A percentile compares a stretch with the other conserved stretches of the same genome.
These are phyloP conservation scores for Hagleromyces aurorensis DNA, from an alignment of 805 yeast genomes.

Conservation along the genomic window DNA sequence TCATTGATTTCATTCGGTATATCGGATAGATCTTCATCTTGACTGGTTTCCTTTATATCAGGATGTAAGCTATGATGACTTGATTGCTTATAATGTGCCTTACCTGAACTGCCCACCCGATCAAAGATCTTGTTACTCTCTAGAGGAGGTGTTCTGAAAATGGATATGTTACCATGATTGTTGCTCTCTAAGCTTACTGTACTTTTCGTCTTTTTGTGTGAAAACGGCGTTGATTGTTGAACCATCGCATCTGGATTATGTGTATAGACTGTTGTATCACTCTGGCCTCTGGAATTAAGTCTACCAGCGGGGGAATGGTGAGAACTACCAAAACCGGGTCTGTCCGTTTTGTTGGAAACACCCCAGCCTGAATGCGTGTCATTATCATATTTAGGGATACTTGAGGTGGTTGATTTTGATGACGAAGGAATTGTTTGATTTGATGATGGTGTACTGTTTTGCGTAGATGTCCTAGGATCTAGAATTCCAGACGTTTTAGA, in stretches of 20 bases:
- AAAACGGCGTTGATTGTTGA: too few species aligned
- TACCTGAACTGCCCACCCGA: conserved; percentile 7
- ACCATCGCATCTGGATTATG: too few species aligned
- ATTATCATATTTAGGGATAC: conserved; percentile 5
- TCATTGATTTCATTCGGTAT: conserved; percentile 1
- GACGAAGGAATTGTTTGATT: neutral
- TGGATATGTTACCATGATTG: conserved; percentile 17
- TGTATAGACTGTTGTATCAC: conserved; percentile 24
- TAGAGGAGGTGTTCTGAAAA: conserved; percentile 22
- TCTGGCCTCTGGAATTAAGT: conserved; percentile 26
- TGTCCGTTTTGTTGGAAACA: conserved; percentile 12
- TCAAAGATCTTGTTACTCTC: conserved; percentile 10
- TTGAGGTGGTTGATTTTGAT: conserved; percentile 1
- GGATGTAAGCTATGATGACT: too few species aligned
- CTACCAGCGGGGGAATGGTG: too few species aligned
- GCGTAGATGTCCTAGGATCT: conserved; percentile 10
- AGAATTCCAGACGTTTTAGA: conserved; percentile 13
- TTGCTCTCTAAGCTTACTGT: too few species aligned
- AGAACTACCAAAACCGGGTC: too few species aligned
- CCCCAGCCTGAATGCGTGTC: conserved; percentile 33
- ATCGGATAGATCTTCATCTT: neutral
- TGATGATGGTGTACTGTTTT: too few species aligned
- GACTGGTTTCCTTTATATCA: neutral
- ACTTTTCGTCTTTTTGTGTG: conserved; percentile 14
- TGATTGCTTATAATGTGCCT: conserved; percentile 9